Conservation (phyloP, 1,284 basidiomycete species). For the Sanguinoderma infundibulare region DNA sequence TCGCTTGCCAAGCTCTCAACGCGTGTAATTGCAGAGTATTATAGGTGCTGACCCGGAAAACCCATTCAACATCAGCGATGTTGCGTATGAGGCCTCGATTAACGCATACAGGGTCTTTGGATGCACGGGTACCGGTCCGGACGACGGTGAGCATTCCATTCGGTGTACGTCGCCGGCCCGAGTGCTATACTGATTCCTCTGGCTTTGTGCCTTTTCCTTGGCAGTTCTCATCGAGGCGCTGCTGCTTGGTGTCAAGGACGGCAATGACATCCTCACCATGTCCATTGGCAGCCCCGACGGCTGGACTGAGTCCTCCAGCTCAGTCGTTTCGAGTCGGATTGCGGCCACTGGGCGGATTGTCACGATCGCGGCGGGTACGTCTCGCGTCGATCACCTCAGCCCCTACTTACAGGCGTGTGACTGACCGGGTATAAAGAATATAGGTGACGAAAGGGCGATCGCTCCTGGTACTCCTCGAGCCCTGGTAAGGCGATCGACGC, state of each 20-base stretch:
- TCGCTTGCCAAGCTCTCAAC: neutral
- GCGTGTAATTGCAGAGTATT: constrained; percentile 49
- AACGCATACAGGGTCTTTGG: constrained; percentile 54
- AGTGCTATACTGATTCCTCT: neutral
- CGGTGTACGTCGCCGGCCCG: neutral
- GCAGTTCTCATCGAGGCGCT: constrained; percentile 55
- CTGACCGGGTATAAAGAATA: neutral
- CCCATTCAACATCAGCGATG: constrained; percentile 57
- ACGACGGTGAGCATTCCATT: constrained; percentile 44
- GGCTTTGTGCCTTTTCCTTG: neutral
- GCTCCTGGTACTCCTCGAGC: constrained; percentile 54
- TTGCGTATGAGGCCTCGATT: constrained; percentile 51
- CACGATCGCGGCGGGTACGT: constrained; percentile 50
- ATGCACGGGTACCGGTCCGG: constrained; percentile 46
- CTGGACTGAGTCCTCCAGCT: constrained; percentile 57
- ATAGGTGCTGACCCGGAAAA: constrained; percentile 64
- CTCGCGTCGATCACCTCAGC: neutral
- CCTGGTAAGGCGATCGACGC: constrained; percentile 53
- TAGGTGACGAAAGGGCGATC: constrained; percentile 42
- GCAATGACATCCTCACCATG: constrained; percentile 64
- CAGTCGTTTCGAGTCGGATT: constrained; percentile 61
- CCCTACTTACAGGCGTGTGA: neutral
- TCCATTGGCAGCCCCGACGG: constrained; percentile 65
- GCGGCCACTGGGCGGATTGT: constrained; percentile 54
- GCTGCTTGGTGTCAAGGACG: constrained; percentile 49